phyloP scores from a whole-genome alignment of 345 rosid species.

The Schrenkiella parvula region DNA sequence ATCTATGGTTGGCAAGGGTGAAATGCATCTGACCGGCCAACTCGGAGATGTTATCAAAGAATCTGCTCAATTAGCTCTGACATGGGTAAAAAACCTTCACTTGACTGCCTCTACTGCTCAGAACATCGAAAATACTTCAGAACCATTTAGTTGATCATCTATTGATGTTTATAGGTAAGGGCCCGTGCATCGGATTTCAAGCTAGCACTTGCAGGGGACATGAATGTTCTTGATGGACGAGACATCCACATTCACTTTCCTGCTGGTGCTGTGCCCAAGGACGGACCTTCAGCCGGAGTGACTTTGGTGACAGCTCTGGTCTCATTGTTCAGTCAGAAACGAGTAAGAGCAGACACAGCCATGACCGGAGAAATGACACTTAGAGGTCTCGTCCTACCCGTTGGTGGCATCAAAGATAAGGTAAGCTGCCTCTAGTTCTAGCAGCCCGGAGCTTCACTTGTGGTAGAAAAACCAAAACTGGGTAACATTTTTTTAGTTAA shows the following conservation, averaged over 20 bases:
- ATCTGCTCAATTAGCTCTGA: conserved; percentile 95
- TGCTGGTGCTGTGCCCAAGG: conserved; percentile 96
- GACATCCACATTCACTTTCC: conserved; percentile 98
- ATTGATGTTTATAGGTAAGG: conserved; percentile 57
- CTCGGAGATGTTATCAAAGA: conserved; percentile 99
- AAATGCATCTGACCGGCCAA: conserved; percentile 94
- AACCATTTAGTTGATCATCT: background rate
- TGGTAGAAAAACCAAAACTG: background rate
- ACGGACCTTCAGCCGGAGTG: conserved; percentile 99
- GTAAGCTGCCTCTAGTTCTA: conserved; percentile 34
- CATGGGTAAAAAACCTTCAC: conserved; percentile 65
- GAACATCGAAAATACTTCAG: background rate
- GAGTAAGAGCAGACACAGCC: conserved; percentile 94
- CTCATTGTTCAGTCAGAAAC: conserved; percentile 78
- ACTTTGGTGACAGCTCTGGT: conserved; percentile 94
- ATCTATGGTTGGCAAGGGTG: conserved; percentile 88
- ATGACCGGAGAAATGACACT: conserved; percentile 99
- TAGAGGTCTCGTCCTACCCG: conserved; percentile 96
- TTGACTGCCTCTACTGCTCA: background rate
- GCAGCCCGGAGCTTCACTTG: background rate
- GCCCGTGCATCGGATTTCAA: conserved; percentile 86
- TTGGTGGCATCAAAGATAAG: conserved; percentile 98
- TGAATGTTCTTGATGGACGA: conserved; percentile 74
- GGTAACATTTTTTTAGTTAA: background rate
- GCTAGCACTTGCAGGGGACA: conserved; percentile 55